phyloP scores from a whole-genome alignment of 768 basidiomycete species.

The Phanerodontia chrysosporium region DNA sequence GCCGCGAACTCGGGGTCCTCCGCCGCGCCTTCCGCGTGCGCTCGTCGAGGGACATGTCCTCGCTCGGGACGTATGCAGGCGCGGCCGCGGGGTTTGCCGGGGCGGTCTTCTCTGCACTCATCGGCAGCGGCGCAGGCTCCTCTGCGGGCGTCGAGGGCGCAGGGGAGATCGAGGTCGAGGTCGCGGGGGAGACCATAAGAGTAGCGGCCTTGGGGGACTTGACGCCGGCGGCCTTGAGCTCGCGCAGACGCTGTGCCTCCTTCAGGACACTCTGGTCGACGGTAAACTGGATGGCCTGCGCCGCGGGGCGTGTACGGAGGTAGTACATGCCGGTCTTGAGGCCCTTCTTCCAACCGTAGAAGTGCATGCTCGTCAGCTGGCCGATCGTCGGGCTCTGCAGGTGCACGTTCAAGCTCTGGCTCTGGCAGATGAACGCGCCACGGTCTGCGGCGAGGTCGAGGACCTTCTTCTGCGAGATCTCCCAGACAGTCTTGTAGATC shows the following conservation, averaged over 20 bases:
- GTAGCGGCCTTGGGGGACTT: neutral
- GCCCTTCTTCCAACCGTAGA: conserved; percentile 99
- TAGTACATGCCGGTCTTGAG: conserved; percentile 99
- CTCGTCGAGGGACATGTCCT: conserved; percentile 36
- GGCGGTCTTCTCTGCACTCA: neutral
- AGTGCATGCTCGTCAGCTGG: conserved; percentile 94
- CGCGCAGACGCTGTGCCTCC: conserved; percentile 47
- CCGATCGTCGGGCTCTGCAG: conserved; percentile 84
- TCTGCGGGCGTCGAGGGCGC: conserved; percentile 6
- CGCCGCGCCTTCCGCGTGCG: conserved; percentile 51
- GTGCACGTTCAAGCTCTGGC: conserved; percentile 92
- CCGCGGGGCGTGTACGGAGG: conserved; percentile 89
- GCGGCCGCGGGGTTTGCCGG: conserved; percentile 8
- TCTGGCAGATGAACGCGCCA: conserved; percentile 96
- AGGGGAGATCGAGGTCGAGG: conserved; percentile 3
- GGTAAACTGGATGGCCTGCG: conserved; percentile 97
- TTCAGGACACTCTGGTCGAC: conserved; percentile 80
- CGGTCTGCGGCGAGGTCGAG: conserved; percentile 98
- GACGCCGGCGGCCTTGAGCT: conserved; percentile 9
- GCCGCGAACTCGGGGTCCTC: conserved; percentile 74
- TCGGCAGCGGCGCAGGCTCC: conserved; percentile 14
- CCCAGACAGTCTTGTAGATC: conserved; percentile 99
- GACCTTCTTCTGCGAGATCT: conserved; percentile 97
- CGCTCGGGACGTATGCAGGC: conserved; percentile 26
- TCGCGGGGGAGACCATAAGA: neutral